phyloP scores from a whole-genome alignment of 2,329 filamentous ascomycete genomes.

The Fusarium anthophilum region DNA sequence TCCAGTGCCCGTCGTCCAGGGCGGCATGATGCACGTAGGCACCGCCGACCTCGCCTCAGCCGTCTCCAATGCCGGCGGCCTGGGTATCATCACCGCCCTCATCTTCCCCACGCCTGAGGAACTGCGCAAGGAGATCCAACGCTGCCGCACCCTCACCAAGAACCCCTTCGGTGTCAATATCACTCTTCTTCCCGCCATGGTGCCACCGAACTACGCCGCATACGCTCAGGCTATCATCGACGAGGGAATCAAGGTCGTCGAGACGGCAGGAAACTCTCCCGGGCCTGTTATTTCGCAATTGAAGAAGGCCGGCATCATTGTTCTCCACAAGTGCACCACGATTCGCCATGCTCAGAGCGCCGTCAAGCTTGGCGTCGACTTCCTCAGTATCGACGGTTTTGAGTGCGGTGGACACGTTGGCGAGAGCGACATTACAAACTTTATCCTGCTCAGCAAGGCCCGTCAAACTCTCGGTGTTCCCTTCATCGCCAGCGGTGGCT shows the following conservation, averaged over 20 bases:
- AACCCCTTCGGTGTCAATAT: conserved; percentile 93
- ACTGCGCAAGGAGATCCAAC: conserved; percentile 91
- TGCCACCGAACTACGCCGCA: conserved; percentile 89
- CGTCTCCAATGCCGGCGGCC: conserved; percentile 82
- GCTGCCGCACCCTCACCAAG: conserved; percentile 81
- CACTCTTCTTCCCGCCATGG: conserved; percentile 88
- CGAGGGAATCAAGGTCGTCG: conserved; percentile 89
- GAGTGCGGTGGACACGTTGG: conserved; percentile 94
- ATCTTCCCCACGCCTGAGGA: conserved; percentile 93
- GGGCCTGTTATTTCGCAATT: conserved; percentile 90
- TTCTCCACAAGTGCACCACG: conserved; percentile 97
- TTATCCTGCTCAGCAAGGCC: conserved; percentile 85
- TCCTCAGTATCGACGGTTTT: conserved; percentile 96
- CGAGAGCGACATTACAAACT: conserved; percentile 88
- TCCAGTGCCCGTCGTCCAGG: conserved; percentile 81
- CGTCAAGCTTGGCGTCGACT: conserved; percentile 94
- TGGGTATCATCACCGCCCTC: conserved; percentile 85
- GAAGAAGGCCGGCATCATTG: conserved; percentile 79
- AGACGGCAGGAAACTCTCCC: conserved; percentile 89
- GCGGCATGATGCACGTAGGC: conserved; percentile 88
- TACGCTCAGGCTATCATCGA: conserved; percentile 95
- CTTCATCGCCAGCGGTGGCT: conserved; percentile 95
- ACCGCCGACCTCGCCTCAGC: conserved; percentile 81
- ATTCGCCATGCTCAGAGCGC: conserved; percentile 93
- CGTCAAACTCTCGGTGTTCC: conserved; percentile 85